These are phyloP conservation scores for Wallacemonas sp. DNA, from an alignment of 208 protist genomes.

Conservation along the genomic window DNA sequence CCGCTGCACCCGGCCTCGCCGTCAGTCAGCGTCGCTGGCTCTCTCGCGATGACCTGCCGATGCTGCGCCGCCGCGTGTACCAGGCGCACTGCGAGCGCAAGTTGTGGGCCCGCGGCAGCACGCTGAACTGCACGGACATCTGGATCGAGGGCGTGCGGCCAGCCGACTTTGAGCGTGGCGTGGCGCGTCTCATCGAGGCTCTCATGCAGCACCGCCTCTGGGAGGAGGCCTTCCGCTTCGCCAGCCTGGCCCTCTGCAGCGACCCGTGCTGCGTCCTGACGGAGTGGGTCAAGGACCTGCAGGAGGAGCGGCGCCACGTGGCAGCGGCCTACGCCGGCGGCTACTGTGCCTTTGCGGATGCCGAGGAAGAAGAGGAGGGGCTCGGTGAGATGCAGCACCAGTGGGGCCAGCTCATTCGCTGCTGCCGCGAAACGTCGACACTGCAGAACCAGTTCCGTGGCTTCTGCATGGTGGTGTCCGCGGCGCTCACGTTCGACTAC, in stretches of 20 bases:
- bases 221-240: constrained; percentile 69
- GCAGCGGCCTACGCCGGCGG: background rate
- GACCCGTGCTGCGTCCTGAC: constrained; percentile 54
- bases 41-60: constrained; percentile 65
- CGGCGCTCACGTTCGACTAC: constrained; percentile 56
- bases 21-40: constrained; percentile 28
- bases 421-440: constrained; percentile 62
- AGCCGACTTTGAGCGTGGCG: constrained; percentile 36
- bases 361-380: constrained; percentile 21
- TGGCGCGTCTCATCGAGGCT: constrained; percentile 51
- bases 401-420: constrained; percentile 48
- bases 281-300: constrained; percentile 62
- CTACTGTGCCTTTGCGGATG: background rate
- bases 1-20: background rate
- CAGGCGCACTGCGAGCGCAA: constrained; percentile 81
- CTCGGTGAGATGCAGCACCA: constrained; percentile 38
- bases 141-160: constrained; percentile 62
- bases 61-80: constrained; percentile 67
- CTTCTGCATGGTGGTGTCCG: constrained; percentile 46
- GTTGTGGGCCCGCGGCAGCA: constrained; percentile 55
- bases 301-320: constrained; percentile 19
- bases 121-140: constrained; percentile 73
- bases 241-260: constrained; percentile 32
- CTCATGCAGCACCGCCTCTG: constrained; percentile 76
- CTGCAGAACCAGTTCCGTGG: constrained; percentile 56